Percentiles rank a stretch among this genome's conserved stretches.
Evolutionary conservation across 352 stramenopile species (phyloP).

Genomic region (Aphanomyces euteiches): DNA sequence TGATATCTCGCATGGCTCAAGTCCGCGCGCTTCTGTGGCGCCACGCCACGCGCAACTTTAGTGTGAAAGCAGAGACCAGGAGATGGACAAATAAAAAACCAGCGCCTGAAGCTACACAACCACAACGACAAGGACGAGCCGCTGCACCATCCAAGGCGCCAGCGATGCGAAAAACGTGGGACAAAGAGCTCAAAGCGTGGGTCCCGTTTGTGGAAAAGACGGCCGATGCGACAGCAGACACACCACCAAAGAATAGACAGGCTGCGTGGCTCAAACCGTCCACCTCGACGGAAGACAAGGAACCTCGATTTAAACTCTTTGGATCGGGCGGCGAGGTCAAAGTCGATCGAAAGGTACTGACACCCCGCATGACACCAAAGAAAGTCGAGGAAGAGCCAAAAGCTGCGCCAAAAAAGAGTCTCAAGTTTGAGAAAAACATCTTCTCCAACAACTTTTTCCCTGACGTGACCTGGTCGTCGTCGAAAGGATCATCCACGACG

Average conservation of each 20-base stretch:
- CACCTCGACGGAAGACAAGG: not conserved
- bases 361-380: too few species aligned
- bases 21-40: conserved; percentile 9
- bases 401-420: conserved; percentile 41
- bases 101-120: not conserved
- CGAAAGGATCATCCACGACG: conserved; percentile 33
- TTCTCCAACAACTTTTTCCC: conserved; percentile 72
- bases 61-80: not conserved
- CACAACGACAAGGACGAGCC: not conserved
- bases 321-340: conserved; percentile 8
- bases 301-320: conserved; percentile 22
- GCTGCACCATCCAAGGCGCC: not conserved
- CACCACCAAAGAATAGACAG: not conserved
- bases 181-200: conserved; percentile 28
- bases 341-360: not conserved
- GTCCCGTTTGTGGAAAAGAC: conserved; percentile 19
- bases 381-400: not conserved
- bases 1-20: conserved; percentile 14
- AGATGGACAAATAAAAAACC: conserved; percentile 2
- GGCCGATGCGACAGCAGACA: not conserved
- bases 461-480: conserved; percentile 71
- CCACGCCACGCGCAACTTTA: not conserved
- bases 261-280: conserved; percentile 15
- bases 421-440: conserved; percentile 85
- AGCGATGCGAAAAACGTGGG: conserved; percentile 22